These are phyloP conservation scores for Cyclotella kingstonii DNA, from an alignment of 108 stramenopile species.

Conservation along the genomic window DNA sequence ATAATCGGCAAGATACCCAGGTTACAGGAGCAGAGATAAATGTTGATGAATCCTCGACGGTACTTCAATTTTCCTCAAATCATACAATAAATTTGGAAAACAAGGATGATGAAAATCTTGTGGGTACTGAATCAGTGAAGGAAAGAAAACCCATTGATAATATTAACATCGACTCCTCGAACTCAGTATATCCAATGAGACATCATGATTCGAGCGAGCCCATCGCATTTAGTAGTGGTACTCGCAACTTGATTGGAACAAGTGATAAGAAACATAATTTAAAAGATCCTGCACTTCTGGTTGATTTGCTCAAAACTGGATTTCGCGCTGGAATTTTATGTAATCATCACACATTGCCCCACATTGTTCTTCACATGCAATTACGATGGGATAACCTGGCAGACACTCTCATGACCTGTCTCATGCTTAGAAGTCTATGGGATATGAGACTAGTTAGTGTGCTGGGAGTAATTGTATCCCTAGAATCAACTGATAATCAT, in stretches of 20 bases:
- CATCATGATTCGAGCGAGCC: conserved; percentile 10
- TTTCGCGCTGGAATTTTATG: conserved; percentile 31
- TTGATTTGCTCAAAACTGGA: conserved; percentile 30
- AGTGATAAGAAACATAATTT: conserved; percentile 38
- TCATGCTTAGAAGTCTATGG: conserved; percentile 45
- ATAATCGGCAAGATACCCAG: too few species aligned
- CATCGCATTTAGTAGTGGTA: conserved; percentile 27
- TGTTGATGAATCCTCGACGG: too few species aligned
- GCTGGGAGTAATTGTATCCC: conserved; percentile 40
- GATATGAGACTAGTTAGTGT: conserved; percentile 46
- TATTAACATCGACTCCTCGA: conserved; percentile 15
- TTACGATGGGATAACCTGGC: conserved; percentile 46
- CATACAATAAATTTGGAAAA: too few species aligned
- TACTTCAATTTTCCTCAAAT: too few species aligned
- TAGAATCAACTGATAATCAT: too few species aligned
- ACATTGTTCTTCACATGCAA: conserved; percentile 39
- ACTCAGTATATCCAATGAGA: conserved; percentile 19
- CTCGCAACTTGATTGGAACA: conserved; percentile 35
- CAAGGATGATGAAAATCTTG: neutral
- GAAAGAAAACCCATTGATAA: too few species aligned
- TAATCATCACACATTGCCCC: conserved; percentile 39
- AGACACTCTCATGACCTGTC: conserved; percentile 44
- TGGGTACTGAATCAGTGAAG: neutral
- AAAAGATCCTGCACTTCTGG: conserved; percentile 28
- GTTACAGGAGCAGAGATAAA: too few species aligned